These are phyloP conservation scores for Hypholoma sublateritium DNA, from an alignment of 768 basidiomycete species.

Conservation along the genomic window DNA sequence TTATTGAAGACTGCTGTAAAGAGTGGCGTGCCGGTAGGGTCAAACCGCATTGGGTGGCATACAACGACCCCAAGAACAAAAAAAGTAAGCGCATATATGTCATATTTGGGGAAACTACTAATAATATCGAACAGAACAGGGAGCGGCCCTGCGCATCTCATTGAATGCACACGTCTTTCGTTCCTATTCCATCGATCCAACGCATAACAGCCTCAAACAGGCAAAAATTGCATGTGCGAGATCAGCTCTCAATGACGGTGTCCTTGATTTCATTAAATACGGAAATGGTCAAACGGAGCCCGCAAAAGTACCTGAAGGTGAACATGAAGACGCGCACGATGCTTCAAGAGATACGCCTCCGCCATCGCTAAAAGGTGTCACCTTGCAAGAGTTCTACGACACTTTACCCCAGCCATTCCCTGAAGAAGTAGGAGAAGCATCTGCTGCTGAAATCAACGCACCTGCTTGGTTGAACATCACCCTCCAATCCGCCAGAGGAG, in stretches of 20 bases:
- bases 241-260: conserved; percentile 50
- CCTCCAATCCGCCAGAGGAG: conserved; percentile 53
- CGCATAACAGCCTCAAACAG: conserved; percentile 35
- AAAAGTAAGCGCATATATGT: conserved; percentile 34
- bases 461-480: conserved; percentile 51
- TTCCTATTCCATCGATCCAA: conserved; percentile 51
- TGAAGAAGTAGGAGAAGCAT: conserved; percentile 45
- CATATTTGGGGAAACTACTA: not conserved
- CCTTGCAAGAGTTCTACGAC: conserved; percentile 62
- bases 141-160: conserved; percentile 57
- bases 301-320: conserved; percentile 18
- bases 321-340: conserved; percentile 10
- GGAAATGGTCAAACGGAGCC: conserved; percentile 51
- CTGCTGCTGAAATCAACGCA: conserved; percentile 52
- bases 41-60: conserved; percentile 52
- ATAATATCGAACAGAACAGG: conserved; percentile 35
- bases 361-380: conserved; percentile 24
- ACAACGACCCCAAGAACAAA: conserved; percentile 43
- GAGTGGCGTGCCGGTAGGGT: conserved; percentile 56
- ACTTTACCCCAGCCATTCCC: conserved; percentile 65
- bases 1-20: conserved; percentile 54
- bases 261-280: conserved; percentile 57
- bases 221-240: conserved; percentile 57
- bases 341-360: conserved; percentile 6
- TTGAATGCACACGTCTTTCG: conserved; percentile 49